Evolutionary conservation across 805 yeast genomes (phyloP), one percentile per base, ranked within the genome.

Genomic region (Pichia gijzeniarum): DNA sequence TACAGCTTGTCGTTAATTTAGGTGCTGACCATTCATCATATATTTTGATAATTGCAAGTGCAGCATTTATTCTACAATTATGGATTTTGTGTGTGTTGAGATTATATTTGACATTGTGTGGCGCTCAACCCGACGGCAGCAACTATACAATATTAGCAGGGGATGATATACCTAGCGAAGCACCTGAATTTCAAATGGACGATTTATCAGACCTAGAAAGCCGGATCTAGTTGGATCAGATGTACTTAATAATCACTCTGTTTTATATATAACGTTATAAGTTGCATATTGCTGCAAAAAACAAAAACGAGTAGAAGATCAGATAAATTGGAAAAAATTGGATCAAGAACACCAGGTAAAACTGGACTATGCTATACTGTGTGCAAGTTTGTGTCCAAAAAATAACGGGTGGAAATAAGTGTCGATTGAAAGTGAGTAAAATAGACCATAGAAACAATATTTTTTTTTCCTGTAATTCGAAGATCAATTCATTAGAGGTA

Each of bases 11-110:
- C 2, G 66, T 79, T 43, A 80, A 79, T 53, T 70, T 85, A 53
- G 86, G 88, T 1, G 83, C 95, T 4, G 96, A 86, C 63, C 93
- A 85, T 55, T 79, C 91, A 40, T 79, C 95, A 0, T 91, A 91
- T 62, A 76, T 85, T 32, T 68, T 91, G 65, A 75, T 82, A 5
- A 70, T 84, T 4, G 64, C 80, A 12, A 77, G 90, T 6, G 85
- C 85, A 0, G 90, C 95, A 1, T 84, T 86, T 55, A 52, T 87
- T 52, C 70, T 86, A 2, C 79, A 73, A 55, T 64, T 88, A 34
- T 82, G 88, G 84, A 67, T 83, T 45, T 60, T 84, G 33, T 53
- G 75, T n/a, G 59, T 85, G 39, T 45, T 87, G 20, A 76, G 75
- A 40, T 65, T 82, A 3, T 88, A 85, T 61, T 61, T 81, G 48